Percentiles rank a stretch among this genome's conserved stretches.
Evolutionary conservation across 208 protist genomes (phyloP).

Genomic region (Porcisia hertigi): DNA sequence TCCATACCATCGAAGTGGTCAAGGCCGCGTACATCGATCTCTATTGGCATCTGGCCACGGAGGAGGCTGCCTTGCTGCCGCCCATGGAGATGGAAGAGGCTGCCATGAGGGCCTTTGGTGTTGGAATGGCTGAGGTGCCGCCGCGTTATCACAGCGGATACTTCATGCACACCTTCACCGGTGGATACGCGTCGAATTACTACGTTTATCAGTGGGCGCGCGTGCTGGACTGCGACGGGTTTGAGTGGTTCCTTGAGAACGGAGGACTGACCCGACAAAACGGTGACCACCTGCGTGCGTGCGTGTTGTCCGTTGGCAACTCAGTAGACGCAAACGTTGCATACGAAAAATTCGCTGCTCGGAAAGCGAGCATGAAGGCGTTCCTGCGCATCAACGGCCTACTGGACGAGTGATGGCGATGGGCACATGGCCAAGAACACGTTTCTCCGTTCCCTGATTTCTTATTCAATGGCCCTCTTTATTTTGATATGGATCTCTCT

Average conservation of each 20-base stretch:
- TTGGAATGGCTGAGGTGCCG: constrained; percentile 22
- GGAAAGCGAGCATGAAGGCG: constrained; percentile 34
- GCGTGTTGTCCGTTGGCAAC: constrained; percentile 65
- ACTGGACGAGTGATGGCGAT: constrained; percentile 1
- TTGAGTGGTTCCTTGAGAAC: constrained; percentile 65
- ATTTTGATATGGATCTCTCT: no score
- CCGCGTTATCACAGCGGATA: constrained; percentile 47
- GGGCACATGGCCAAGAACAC: not conserved
- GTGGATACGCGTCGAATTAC: constrained; percentile 71
- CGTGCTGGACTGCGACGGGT: constrained; percentile 62
- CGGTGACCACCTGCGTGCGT: constrained; percentile 65
- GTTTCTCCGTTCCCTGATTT: not conserved
- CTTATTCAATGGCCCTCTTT: not conserved
- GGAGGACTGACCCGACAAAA: constrained; percentile 51
- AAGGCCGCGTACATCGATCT: constrained; percentile 54
- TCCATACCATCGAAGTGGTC: constrained; percentile 53
- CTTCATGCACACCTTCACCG: constrained; percentile 69
- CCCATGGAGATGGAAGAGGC: constrained; percentile 34
- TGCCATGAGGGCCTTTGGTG: constrained; percentile 14
- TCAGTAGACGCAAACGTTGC: constrained; percentile 45
- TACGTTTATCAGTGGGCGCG: constrained; percentile 76
- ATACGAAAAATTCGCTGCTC: constrained; percentile 37
- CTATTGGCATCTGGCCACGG: constrained; percentile 44
- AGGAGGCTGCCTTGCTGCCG: constrained; percentile 22
- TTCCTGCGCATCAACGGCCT: constrained; percentile 33